phyloP scores from a whole-genome alignment of 129 eudicot species.

The Gnaphalium uliginosum region DNA sequence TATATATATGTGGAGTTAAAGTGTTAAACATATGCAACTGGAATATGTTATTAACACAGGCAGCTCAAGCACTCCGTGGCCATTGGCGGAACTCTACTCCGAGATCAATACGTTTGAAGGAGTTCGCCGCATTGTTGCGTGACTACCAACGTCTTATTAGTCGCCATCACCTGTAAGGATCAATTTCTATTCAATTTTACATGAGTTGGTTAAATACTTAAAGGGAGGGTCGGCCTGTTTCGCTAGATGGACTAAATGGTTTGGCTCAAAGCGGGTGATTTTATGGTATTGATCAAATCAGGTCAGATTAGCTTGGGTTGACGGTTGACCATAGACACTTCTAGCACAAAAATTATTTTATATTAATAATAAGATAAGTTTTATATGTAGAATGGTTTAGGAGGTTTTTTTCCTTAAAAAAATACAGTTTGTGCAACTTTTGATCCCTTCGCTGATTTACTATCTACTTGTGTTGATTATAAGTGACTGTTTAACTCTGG shows the following conservation, averaged over 20 bases:
- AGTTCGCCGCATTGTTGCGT: constrained; percentile 70
- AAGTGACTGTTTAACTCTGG: constrained; percentile 24
- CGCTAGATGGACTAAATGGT: not conserved
- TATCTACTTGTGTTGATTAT: not conserved
- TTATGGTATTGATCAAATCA: not conserved
- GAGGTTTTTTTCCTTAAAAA: not conserved
- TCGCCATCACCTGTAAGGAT: constrained; percentile 62
- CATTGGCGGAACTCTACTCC: constrained; percentile 72
- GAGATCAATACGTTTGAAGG: constrained; percentile 62
- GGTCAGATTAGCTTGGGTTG: not conserved
- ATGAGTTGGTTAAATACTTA: not conserved
- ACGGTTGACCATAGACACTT: not conserved
- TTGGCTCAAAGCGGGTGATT: not conserved
- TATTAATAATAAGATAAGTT: not conserved
- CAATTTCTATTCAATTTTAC: not conserved
- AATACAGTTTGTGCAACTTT: not conserved
- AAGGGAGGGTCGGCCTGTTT: not conserved
- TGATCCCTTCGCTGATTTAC: not conserved
- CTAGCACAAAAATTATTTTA: not conserved
- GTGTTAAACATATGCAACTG: not conserved
- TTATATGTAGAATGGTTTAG: not conserved
- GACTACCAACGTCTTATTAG: constrained; percentile 85
- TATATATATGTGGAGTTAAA: not conserved
- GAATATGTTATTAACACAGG: constrained; percentile 39
- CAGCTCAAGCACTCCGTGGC: constrained; percentile 67